These are phyloP conservation scores for Aquilaria agallochum DNA, from an alignment of 441 rosid genomes.

Conservation along the genomic window DNA sequence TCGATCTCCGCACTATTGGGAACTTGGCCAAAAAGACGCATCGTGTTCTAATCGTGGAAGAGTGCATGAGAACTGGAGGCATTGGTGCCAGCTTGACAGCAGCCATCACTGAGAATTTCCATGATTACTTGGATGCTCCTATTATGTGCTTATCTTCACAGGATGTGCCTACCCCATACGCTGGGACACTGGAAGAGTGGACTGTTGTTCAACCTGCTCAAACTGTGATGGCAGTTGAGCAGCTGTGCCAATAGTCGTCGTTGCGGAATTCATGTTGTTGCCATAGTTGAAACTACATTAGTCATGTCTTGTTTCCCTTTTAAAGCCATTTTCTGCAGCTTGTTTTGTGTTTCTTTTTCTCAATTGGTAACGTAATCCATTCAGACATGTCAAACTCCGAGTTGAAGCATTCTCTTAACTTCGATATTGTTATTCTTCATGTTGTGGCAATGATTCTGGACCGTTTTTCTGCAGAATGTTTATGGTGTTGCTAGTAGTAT, in stretches of 20 bases:
- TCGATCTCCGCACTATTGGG: slow-evolving; percentile 85
- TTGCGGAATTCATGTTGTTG: not conserved
- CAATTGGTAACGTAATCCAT: not conserved
- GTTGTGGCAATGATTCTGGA: no score
- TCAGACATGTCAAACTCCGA: no score
- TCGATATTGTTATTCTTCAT: no score
- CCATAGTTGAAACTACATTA: slow-evolving; percentile 3
- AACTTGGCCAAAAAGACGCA: slow-evolving; percentile 94
- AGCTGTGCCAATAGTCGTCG: slow-evolving; percentile 63
- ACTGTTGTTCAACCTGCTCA: slow-evolving; percentile 93
- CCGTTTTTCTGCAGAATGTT: no score
- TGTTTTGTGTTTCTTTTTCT: slow-evolving; percentile 5
- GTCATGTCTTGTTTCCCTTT: slow-evolving; percentile 6
- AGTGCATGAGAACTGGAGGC: slow-evolving; percentile 97
- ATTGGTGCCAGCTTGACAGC: slow-evolving; percentile 93
- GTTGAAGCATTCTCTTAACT: no score
- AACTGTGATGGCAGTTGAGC: slow-evolving; percentile 90
- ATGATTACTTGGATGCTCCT: slow-evolving; percentile 86
- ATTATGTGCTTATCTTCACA: slow-evolving; percentile 88
- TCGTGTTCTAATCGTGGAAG: slow-evolving; percentile 92
- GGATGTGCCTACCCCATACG: slow-evolving; percentile 94
- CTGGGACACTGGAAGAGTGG: slow-evolving; percentile 90
- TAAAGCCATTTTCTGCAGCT: slow-evolving; percentile 2
- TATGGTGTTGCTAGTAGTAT: no score
- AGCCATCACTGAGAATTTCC: slow-evolving; percentile 81